Base-by-base conservation (phyloP, 345 rosid species). In the Populus alba region DNA sequence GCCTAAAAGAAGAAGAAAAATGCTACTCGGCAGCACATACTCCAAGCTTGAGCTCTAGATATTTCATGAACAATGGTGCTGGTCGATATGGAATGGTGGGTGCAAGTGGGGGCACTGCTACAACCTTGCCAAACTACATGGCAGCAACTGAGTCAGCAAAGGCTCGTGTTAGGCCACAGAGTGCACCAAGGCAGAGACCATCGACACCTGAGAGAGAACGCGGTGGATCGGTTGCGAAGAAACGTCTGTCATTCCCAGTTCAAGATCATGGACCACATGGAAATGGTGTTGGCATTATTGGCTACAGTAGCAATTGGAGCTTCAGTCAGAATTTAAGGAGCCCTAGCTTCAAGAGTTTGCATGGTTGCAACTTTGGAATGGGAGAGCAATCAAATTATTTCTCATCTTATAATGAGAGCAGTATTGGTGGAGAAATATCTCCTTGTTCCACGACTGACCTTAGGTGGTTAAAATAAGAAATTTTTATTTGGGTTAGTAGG, bases 331-430 rank as follows among this genome's bases (percentile, higher is more conserved):
- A 79, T 80, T 78, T 90, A 82, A 89, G 90, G 74, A 90, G 94
- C 79, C 93, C 90, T 18, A 88, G 95, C 83, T 91, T 90, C 80
- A 89, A 90, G 89, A 94, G 95, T 59, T 82, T 86, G 55, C 86
- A 86, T 75, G 83, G 86, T 31, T 87, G 89, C 59, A 75, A 83
- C 77, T 77, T 81, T 51, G 93, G 87, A 72, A 83, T 74, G 73
- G 91, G 84, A 75, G 89, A 77, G 71, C 85, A 76, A 2, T 88
- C 90, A 1, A 85, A 82, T 49, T 80, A 84, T 70, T 87, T 91
- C 29, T 84, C 86, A 15, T 82, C 86, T 73, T 85, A 86, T 39
- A 79, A 81, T 59, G 92, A 83, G 31, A 85, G 93, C 67, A 27
- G 27, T 27, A 68, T 80, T 71, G 85, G 88, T 73, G 93, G 89